Percentiles rank a stretch among this genome's conserved stretches.
Evolutionary conservation across 768 basidiomycete genomes (phyloP).

Genomic region (Kwoniella pini): DNA sequence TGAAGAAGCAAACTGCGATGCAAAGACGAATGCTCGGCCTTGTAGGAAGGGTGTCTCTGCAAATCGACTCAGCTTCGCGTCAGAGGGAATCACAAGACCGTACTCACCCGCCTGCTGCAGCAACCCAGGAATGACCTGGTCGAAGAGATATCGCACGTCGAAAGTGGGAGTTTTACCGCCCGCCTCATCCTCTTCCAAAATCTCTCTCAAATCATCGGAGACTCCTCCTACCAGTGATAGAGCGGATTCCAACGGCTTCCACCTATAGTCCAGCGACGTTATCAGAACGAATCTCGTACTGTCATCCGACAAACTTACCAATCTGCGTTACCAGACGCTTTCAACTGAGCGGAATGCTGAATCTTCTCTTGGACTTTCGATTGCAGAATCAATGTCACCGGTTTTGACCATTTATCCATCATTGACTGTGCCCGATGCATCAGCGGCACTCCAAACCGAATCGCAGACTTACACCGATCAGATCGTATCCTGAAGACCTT

Average conservation of each 20-base stretch:
- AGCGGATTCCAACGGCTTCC: slow-evolving; percentile 85
- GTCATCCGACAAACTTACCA: slow-evolving; percentile 61
- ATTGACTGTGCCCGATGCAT: slow-evolving; percentile 40
- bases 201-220: slow-evolving; percentile 72
- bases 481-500: slow-evolving; percentile 79
- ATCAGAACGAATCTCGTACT: background rate
- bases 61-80: too few species aligned
- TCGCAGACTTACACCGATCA: slow-evolving; percentile 67
- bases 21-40: slow-evolving; percentile 91
- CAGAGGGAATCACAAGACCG: too few species aligned
- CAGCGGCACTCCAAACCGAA: slow-evolving; percentile 2
- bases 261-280: slow-evolving; percentile 61
- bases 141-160: slow-evolving; percentile 74
- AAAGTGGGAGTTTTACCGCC: slow-evolving; percentile 67
- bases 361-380: slow-evolving; percentile 63
- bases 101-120: slow-evolving; percentile 69
- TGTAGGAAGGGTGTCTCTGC: slow-evolving; percentile 88
- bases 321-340: slow-evolving; percentile 62
- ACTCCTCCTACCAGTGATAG: slow-evolving; percentile 80
- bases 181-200: slow-evolving; percentile 72
- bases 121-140: slow-evolving; percentile 74
- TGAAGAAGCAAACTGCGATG: slow-evolving; percentile 77
- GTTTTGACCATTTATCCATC: slow-evolving; percentile 53
- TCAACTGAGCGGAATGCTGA: slow-evolving; percentile 61
- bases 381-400: slow-evolving; percentile 59